Evolutionary conservation across 768 basidiomycete species (phyloP), one percentile per base, ranked within the genome.

Genomic region (Amanita pseudoporphyria): DNA sequence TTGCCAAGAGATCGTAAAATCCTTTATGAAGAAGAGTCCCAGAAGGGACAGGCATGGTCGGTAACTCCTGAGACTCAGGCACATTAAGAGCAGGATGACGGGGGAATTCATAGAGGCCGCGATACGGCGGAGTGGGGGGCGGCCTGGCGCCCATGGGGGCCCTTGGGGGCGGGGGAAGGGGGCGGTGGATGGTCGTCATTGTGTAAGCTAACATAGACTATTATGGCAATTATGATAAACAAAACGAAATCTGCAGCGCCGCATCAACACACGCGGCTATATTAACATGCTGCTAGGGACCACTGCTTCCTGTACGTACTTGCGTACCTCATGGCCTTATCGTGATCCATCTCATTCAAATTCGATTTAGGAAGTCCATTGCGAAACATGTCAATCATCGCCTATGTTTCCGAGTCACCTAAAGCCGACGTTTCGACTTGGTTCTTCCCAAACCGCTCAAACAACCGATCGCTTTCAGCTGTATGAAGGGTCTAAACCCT

Each of bases 1-100:
- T 76, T 21, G 87, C 73, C 32, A 89, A 72, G 26, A 91, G 74
- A 70, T 89, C 86, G 66, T 88, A 91, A 72, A 90, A 90, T n/a
- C 87, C 90, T 56, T 87, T 84, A 75, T 92, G 88, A 33, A 91
- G 69, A 46, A 90, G 68, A 6, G 86, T 86, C 22, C 84, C 86
- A 12, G 73, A 76, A 47, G 79, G 79, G 54, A 84, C 66, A 51
- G 75, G 71, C 28, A 71, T 71, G n/a, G 68, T 58, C 3, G 57
- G 26, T 30, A 68, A 66, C 50, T 71, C 68, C 58, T 76, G 66
- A 28, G 64, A 53, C 57, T 67, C 62, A 54, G 68, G 66, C 31
- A 43, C 22, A 32, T 68, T 64, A 47, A 64, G 67, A 45, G 71
- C 57, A 43, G 59, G 49, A 56, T 60, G 63, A 45, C 67, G 67